Percentiles rank a stretch among this genome's conserved stretches.
Conservation (phyloP, 192 early-diverging fungal species). For the Linnemannia hyalina region DNA sequence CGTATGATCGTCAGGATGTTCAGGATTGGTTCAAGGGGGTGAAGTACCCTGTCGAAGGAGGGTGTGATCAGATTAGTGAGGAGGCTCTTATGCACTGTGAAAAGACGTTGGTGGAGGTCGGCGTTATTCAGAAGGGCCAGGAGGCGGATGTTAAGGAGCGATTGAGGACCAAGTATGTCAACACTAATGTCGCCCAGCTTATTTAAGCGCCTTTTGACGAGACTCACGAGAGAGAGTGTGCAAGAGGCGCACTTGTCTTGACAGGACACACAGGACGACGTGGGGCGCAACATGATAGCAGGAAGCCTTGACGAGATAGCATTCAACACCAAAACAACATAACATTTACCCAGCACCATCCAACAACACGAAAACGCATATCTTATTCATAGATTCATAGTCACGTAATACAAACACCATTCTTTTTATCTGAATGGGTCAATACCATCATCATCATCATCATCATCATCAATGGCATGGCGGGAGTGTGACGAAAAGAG, state of each 20-base stretch:
- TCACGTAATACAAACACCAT: too few species aligned
- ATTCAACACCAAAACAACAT: too few species aligned
- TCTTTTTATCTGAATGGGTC: too few species aligned
- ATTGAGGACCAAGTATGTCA: conserved; percentile 32
- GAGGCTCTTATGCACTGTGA: conserved; percentile 63
- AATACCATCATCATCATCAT: too few species aligned
- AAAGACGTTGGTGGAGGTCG: conserved; percentile 67
- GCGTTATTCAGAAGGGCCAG: conserved; percentile 57
- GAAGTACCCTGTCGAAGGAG: conserved; percentile 56
- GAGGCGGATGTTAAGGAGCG: conserved; percentile 32
- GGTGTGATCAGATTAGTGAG: conserved; percentile 57
- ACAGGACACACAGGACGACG: not conserved
- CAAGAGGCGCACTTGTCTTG: not conserved
- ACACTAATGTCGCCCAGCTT: conserved; percentile 22
- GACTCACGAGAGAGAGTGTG: not conserved
- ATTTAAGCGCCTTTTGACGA: not conserved
- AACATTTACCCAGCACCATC: too few species aligned
- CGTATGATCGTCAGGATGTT: conserved; percentile 70
- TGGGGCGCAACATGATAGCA: too few species aligned
- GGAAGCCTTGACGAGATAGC: too few species aligned
- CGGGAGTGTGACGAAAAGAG: too few species aligned
- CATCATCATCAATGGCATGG: too few species aligned
- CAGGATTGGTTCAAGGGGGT: conserved; percentile 76
- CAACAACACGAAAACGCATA: too few species aligned
- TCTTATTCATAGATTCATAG: too few species aligned